phyloP scores from a whole-genome alignment of 2,329 filamentous ascomycete genomes.

The Aspergillus caelatus region DNA sequence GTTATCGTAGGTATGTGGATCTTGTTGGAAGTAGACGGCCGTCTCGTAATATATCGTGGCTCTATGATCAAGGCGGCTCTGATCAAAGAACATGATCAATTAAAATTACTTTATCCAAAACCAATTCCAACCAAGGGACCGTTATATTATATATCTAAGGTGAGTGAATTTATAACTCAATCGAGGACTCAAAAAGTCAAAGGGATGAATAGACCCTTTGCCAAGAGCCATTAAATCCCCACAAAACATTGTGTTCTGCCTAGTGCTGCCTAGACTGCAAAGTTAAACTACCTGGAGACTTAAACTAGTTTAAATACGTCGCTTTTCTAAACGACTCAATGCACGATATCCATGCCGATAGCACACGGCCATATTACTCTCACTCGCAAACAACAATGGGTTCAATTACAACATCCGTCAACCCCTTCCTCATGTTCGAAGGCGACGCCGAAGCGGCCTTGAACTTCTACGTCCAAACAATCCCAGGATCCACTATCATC shows the following conservation, averaged over 20 bases:
- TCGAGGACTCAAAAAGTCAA: background rate
- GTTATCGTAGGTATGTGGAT: too few species aligned
- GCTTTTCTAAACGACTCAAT: too few species aligned
- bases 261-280: background rate
- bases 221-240: background rate
- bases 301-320: background rate
- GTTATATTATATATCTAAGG: background rate
- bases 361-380: background rate
- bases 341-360: background rate
- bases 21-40: too few species aligned
- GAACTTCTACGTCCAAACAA: background rate
- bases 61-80: too few species aligned
- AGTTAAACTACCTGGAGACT: background rate
- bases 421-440: background rate
- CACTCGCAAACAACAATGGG: background rate
- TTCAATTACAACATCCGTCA: background rate
- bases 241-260: background rate
- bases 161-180: too few species aligned
- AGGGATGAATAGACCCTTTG: background rate
- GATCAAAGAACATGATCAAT: too few species aligned
- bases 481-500: background rate
- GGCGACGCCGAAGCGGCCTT: background rate
- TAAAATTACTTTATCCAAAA: background rate
- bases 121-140: fast-evolving
- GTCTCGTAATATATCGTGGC: too few species aligned